Base-by-base conservation (phyloP, 305 asterid genomes). In the Fraxinus ornus region DNA sequence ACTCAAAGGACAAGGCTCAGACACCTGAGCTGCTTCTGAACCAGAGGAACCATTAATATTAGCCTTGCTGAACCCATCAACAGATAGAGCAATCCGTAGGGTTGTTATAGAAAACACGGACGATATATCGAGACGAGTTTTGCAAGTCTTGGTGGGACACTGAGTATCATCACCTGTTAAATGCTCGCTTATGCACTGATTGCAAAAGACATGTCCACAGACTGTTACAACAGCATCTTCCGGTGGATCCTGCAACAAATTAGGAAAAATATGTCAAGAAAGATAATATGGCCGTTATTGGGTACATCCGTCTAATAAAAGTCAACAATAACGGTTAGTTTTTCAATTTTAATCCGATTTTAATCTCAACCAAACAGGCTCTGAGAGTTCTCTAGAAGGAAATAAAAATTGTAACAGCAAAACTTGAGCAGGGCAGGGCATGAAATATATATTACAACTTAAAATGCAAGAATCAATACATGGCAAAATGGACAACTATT, bases 171-270 rank as follows among this genome's bases (percentile, higher is more conserved):
- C 98, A 21, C 96, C 97, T 33, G 91, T 88, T 80, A 94, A 88
- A 86, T 90, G 97, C 88, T 97, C 98, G 81, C 88, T 86, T 89
- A 97, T 91, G 89, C 99, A 97, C 89, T 94, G 98, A 86, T 92
- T 91, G 96, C 99, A 97, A 80, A 91, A 97, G 39, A 94, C 97
- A 52, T 97, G 99, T 60, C 97, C 98, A 83, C 99, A 94, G 85
- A 88, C 87, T 35, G 99, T 90, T 60, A 93, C 93, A 79, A 91
- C 97, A 81, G 98, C 96, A 84, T 93, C 99, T 92, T 97, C 99
- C 41, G 99, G 99, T 64, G 98, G 94, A 84, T 97, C 99, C 99
- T 94, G 91, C 71, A 85, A 78, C 74, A 22, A 55, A 80, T 32
- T 10, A 85, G 71, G 81, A 84, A 49, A 19, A 22, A 62, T 70